Conservation (phyloP, 2,329 filamentous ascomycete genomes). For the Claviceps humidiphila region DNA sequence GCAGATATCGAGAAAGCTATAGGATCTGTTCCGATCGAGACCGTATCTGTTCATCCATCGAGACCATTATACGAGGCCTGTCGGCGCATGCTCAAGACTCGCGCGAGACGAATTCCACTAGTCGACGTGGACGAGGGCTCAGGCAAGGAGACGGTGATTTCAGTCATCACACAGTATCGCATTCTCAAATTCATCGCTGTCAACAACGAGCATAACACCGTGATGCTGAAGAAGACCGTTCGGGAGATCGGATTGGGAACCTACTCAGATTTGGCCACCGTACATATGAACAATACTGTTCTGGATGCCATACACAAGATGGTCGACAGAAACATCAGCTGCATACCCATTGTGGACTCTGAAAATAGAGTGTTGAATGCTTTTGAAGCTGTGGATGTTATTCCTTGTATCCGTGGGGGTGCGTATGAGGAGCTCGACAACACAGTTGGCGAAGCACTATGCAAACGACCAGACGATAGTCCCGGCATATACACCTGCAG, state of each 20-base stretch:
- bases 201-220: slow-evolving; percentile 74
- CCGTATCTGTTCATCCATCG: slow-evolving; percentile 86
- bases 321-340: slow-evolving; percentile 87
- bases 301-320: slow-evolving; percentile 90
- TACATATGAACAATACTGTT: slow-evolving; percentile 78
- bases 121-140: slow-evolving; percentile 94
- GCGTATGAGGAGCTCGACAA: slow-evolving; percentile 82
- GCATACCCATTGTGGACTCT: slow-evolving; percentile 80
- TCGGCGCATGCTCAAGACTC: slow-evolving; percentile 82
- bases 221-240: slow-evolving; percentile 76
- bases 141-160: slow-evolving; percentile 80
- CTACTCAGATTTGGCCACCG: slow-evolving; percentile 68
- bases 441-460: slow-evolving; percentile 76
- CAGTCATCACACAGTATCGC: slow-evolving; percentile 93
- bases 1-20: slow-evolving; percentile 91
- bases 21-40: slow-evolving; percentile 81
- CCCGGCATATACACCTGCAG: slow-evolving; percentile 95
- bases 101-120: slow-evolving; percentile 83
- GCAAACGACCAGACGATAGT: slow-evolving; percentile 80
- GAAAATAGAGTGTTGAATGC: slow-evolving; percentile 75
- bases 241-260: slow-evolving; percentile 76
- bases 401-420: slow-evolving; percentile 86
- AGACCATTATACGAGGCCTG: slow-evolving; percentile 90
- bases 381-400: slow-evolving; percentile 95
- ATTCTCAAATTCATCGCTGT: slow-evolving; percentile 98